phyloP scores from a whole-genome alignment of 208 protist species.

The Crithidia thermophila region DNA sequence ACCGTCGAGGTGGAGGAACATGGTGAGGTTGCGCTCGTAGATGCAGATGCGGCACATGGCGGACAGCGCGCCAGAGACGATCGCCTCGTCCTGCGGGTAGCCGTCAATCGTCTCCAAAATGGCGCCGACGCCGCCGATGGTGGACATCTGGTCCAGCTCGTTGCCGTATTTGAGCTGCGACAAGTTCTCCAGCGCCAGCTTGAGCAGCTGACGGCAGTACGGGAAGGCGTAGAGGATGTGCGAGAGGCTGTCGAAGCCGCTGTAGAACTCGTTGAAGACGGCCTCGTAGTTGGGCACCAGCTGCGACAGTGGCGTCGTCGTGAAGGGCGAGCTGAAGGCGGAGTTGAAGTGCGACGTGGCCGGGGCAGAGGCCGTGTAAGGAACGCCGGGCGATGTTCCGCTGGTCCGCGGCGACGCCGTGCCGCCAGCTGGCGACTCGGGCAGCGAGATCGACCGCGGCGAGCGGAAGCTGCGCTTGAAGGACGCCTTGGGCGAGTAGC shows the following conservation, averaged over 20 bases:
- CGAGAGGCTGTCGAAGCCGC: slow-evolving; percentile 60
- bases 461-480: background rate
- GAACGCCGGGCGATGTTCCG: background rate
- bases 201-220: slow-evolving; percentile 52
- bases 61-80: slow-evolving; percentile 64
- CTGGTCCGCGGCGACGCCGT: background rate
- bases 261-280: slow-evolving; percentile 81
- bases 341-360: too few relatives aligned
- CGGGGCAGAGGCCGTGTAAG: background rate
- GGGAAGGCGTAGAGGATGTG: slow-evolving; percentile 81
- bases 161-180: slow-evolving; percentile 32
- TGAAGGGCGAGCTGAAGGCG: too few relatives aligned
- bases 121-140: slow-evolving; percentile 63
- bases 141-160: slow-evolving; percentile 43
- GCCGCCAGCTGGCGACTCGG: slow-evolving; percentile 1
- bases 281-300: slow-evolving; percentile 45
- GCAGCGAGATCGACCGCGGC: background rate
- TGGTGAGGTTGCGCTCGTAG: slow-evolving; percentile 52
- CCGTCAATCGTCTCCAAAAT: slow-evolving; percentile 84
- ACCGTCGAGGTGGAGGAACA: slow-evolving; percentile 73
- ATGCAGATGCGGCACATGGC: slow-evolving; percentile 71
- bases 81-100: slow-evolving; percentile 68
- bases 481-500: background rate
- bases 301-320: slow-evolving; percentile 33
- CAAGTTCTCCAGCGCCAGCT: slow-evolving; percentile 55